Percentiles rank a stretch among this genome's conserved stretches.
phyloP scores from a whole-genome alignment of 441 rosid species.

The Arabidopsis hybrid region DNA sequence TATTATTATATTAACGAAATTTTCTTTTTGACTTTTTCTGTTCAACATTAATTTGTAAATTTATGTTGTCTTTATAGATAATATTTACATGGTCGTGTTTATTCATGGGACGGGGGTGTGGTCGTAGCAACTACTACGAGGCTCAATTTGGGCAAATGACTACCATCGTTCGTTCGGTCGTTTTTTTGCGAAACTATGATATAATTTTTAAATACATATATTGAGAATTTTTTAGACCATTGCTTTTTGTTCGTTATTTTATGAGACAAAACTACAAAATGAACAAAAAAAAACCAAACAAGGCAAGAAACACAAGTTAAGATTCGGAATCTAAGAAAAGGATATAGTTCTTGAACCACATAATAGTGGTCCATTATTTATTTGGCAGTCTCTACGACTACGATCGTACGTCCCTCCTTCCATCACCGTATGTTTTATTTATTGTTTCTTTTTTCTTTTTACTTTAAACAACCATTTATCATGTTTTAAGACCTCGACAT shows the following conservation, averaged over 20 bases:
- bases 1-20: too few species aligned
- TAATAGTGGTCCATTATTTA: constrained; percentile 29
- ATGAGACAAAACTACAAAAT: constrained; percentile 20
- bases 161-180: constrained; percentile 29
- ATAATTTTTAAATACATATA: too few species aligned
- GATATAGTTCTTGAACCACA: constrained; percentile 31
- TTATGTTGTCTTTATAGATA: not conserved
- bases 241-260: constrained; percentile 8
- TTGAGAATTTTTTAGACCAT: constrained; percentile 9
- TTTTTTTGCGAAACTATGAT: not conserved
- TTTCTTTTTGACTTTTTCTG: not conserved
- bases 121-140: constrained; percentile 38
- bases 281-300: not conserved
- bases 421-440: constrained; percentile 14
- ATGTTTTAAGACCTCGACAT: not conserved
- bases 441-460: not conserved
- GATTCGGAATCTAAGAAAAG: constrained; percentile 42
- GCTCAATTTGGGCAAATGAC: constrained; percentile 2
- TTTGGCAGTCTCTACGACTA: constrained; percentile 4
- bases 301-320: not conserved
- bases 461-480: not conserved
- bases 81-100: not conserved
- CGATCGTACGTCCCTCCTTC: not conserved
- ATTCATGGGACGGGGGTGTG: constrained; percentile 15
- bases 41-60: not conserved